Base-by-base conservation (phyloP, 148 eudicot species). In the Selenicereus undatus region DNA sequence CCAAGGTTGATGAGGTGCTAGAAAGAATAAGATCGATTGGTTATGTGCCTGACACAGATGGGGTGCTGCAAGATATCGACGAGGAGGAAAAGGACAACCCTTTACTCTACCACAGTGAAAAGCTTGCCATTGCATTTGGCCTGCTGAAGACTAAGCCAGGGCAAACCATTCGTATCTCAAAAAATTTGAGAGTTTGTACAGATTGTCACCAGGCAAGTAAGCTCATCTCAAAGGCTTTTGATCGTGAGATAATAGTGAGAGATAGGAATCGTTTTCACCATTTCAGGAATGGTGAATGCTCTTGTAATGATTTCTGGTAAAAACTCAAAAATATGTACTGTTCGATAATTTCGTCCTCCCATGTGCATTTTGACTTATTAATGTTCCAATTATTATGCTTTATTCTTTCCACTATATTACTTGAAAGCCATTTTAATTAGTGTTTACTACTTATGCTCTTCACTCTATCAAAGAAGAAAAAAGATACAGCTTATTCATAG, bases 221-320 rank as follows among this genome's bases (percentile, higher is more conserved):
- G 86, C 80, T 89, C n/a, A 89, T 91, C 58, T 91, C 93, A 0
- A 86, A 88, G 88, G 89, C 85, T 60, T 93, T 78, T 81, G 84
- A 82, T 70, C 87, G 91, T 62, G 91, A 91, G 74, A 91, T 93
- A 7, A 78, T 93, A 11, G 90, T 93, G 50, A 88, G 95, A 81
- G 97, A 91, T 81, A 83, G 97, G 77, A 91, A 84, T 51, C 84
- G 97, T 60, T 93, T 90, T 74, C 97, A 93, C 82, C 97, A 87
- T 87, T 91, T 93, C 48, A 84, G 51, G 58, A 86, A 87, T 48
- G 97, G 97, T 26, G 89, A 81, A 56, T 91, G 97, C 72, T 93
- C 95, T 64, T 93, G 97, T 77, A 85, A 86, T 24, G 97, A 88
- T 71, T 91, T 88, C 81, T 93, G 97, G 97, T 85, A 81, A 75